Base-by-base conservation (phyloP, 305 asterid species). In the Fraxinus paxiana region DNA sequence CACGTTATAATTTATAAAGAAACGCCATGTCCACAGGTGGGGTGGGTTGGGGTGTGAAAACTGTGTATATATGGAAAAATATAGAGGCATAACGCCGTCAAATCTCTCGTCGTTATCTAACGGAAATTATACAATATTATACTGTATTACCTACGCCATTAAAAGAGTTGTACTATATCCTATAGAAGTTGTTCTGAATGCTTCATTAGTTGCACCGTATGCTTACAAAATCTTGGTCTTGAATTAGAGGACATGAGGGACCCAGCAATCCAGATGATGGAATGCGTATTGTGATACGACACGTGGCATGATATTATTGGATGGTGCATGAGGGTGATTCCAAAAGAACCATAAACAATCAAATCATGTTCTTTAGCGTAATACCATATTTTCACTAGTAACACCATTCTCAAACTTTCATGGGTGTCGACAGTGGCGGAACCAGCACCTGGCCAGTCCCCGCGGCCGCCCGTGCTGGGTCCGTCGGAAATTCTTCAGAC, bases 181-280 rank as follows among this genome's bases (percentile, higher is more conserved):
- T 59, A 1, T 0, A 30, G 8, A 26, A 8, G 30, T 81, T 89
- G 91, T 86, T 89, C 94, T 4, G 12, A 38, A 7, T 18, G n/a
- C 37, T 8, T 17, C 8, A 18, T 22, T 15, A 7, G 31, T 56
- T 24, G 46, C 12, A 59, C 54, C 6, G 18, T 46, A 46, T 43
- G 59, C 59, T 15, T 46, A 46, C 18, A 46, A 46, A 46, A 46
- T 13, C 6, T 46, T 46, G 59, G 59, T 59, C 77, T 85, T 73
- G 82, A 31, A 79, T 26, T 78, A 86, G 93, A 81, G 76, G 91
- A 88, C 97, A 91, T 17, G 10, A 10, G 83, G 97, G 95, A 41
- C 92, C 97, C 90, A 86, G 73, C 73, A 89, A 94, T 90, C 93
- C 48, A 74, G 18, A 26, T 65, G 76, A 38, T 76, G 63, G 43